A percentile compares a stretch with the other conserved stretches of the same genome.
Conservation (phyloP, 2,329 filamentous ascomycete species). For the Coniochaeta hoffmannii region DNA sequence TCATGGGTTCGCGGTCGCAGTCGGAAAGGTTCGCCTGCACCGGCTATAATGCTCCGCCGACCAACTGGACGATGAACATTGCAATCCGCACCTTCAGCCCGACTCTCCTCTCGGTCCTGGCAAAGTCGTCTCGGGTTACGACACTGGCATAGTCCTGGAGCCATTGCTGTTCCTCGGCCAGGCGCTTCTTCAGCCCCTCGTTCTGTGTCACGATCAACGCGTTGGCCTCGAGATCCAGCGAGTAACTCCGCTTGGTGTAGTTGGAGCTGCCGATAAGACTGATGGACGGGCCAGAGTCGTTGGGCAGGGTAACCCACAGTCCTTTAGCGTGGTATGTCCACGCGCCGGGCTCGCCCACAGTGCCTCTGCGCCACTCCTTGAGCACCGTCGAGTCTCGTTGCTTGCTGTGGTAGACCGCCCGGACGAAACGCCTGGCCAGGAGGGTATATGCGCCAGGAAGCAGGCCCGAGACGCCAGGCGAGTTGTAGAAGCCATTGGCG, state of each 20-base stretch:
- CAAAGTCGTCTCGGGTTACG: slow-evolving; percentile 71
- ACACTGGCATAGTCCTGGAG: slow-evolving; percentile 65
- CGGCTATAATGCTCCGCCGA: slow-evolving; percentile 74
- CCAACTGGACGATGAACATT: slow-evolving; percentile 85
- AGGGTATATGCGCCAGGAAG: slow-evolving; percentile 89
- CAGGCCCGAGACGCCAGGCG: slow-evolving; percentile 80
- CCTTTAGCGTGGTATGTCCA: slow-evolving; percentile 99
- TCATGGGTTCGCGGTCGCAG: not conserved
- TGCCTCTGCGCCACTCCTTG: slow-evolving; percentile 82
- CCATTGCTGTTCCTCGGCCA: slow-evolving; percentile 76
- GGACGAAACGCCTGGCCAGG: slow-evolving; percentile 74
- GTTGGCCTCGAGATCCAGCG: slow-evolving; percentile 84
- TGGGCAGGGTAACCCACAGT: slow-evolving; percentile 74
- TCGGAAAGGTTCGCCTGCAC: not conserved
- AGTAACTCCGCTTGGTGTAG: slow-evolving; percentile 91
- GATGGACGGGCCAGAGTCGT: slow-evolving; percentile 59
- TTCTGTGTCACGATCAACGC: slow-evolving; percentile 79
- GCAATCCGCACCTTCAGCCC: slow-evolving; percentile 77
- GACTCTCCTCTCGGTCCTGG: slow-evolving; percentile 73
- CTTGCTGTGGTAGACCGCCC: slow-evolving; percentile 38
- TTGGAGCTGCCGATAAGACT: slow-evolving; percentile 88
- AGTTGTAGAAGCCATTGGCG: slow-evolving; percentile 93
- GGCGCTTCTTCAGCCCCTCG: slow-evolving; percentile 57
- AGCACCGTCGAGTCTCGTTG: slow-evolving; percentile 56
- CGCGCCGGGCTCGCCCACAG: slow-evolving; percentile 69